Evolutionary conservation across 129 eudicot genomes (phyloP).

Genomic region (Chrysanthemum lavandulifolium): DNA sequence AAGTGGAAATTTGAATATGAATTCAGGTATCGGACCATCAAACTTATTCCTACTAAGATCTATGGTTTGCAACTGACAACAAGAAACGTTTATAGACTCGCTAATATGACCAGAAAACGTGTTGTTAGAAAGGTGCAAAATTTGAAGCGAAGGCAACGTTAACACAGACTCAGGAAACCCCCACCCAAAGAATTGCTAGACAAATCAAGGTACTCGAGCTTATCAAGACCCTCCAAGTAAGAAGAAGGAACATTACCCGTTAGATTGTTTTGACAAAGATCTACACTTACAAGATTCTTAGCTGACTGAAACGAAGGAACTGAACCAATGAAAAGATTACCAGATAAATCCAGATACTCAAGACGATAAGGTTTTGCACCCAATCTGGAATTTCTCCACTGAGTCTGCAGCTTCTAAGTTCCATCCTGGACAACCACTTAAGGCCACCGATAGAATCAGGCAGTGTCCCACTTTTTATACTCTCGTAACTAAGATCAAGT

Average conservation of each 20-base stretch:
- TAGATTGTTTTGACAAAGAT: conserved; percentile 43
- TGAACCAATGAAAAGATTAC: conserved; percentile 31
- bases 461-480: conserved; percentile 2
- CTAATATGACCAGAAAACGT: conserved; percentile 36
- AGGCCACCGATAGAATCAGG: conserved; percentile 49
- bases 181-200: conserved; percentile 38
- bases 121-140: conserved; percentile 39
- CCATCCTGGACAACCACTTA: conserved; percentile 13
- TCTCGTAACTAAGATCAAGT: not conserved
- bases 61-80: conserved; percentile 19
- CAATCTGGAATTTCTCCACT: conserved; percentile 40
- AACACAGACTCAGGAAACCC: conserved; percentile 12
- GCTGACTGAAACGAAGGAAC: conserved; percentile 28
- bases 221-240: conserved; percentile 24
- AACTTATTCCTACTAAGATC: conserved; percentile 45
- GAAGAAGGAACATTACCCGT: conserved; percentile 20
- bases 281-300: conserved; percentile 27
- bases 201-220: conserved; percentile 13
- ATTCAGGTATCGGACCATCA: conserved; percentile 43
- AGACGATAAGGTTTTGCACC: conserved; percentile 28
- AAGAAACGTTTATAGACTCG: not conserved
- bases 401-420: conserved; percentile 23
- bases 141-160: conserved; percentile 32
- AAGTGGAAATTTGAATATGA: conserved; percentile 33
- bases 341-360: conserved; percentile 23